These are phyloP conservation scores for Lactarius trivialis DNA, from an alignment of 768 basidiomycete genomes.

Conservation along the genomic window DNA sequence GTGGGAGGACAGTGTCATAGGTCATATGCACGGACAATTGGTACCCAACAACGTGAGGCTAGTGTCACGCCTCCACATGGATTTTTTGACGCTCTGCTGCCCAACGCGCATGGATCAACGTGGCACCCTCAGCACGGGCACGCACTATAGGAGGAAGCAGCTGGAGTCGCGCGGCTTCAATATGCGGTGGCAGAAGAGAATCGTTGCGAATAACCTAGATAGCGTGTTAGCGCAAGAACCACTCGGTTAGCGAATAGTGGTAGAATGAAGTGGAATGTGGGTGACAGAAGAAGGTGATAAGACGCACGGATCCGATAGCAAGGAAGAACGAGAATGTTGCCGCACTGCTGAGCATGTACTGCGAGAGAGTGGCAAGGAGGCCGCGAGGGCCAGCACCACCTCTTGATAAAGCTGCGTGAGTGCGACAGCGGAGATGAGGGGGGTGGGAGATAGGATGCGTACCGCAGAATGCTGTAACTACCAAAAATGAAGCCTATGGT, in stretches of 20 bases:
- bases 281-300: conserved; percentile 1
- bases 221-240: neutral
- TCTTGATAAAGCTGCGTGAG: conserved; percentile 35
- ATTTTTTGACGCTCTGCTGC: conserved; percentile 44
- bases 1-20: neutral
- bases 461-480: conserved; percentile 87
- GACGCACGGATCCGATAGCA: conserved; percentile 79
- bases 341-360: conserved; percentile 97
- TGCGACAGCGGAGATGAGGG: conserved; percentile 1
- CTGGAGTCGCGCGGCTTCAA: conserved; percentile 59
- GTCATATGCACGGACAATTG: conserved; percentile 8
- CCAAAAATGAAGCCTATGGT: conserved; percentile 98
- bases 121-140: conserved; percentile 61
- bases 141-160: conserved; percentile 50
- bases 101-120: conserved; percentile 71
- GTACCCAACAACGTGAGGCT: conserved; percentile 1
- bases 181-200: conserved; percentile 46
- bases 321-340: conserved; percentile 98
- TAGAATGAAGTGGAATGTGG: neutral
- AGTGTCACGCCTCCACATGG: conserved; percentile 7
- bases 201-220: conserved; percentile 86
- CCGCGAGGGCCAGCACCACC: conserved; percentile 90
- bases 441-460: conserved; percentile 27
- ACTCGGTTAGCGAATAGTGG: neutral
- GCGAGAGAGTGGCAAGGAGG: conserved; percentile 82